Evolutionary conservation across 257 asterid species (phyloP), one percentile per base, ranked within the genome.

Genomic region (Eucommia ulmoides): DNA sequence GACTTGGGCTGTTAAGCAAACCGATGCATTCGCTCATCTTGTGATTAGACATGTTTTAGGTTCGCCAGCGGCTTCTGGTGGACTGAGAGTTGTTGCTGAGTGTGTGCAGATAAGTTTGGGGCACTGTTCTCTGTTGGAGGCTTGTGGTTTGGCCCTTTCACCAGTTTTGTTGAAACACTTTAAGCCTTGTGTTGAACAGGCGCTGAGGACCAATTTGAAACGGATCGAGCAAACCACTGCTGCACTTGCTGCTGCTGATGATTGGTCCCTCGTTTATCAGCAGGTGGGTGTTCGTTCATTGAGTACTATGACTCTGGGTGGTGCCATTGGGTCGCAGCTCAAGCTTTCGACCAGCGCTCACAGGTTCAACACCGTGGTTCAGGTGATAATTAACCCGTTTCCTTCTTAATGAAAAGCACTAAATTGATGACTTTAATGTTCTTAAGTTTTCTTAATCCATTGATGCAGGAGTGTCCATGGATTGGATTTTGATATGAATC

Each of bases 161-260:
- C 93, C 96, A 2, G 76, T 88, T 1, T 79, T 85, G n/a, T 26
- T 81, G 67, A 80, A 63, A 23, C 65, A 65, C 49, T 80, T 89
- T 41, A 73, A 70, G 76, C 94, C 97, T 23, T 80, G 56, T 54
- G 65, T 82, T 70, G 96, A 84, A 45, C 83, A 76, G 58, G 97
- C 96, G 1, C 62, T 89, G 59, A 29, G 12, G 5, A 74, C 97
- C 9, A 80, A 72, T 45, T 56, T 85, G 25, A 89, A 85, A 45
- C 69, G 84, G 55, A 80, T 80, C 16, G 97, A 89, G 61, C 72
- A 80, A 19, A 50, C 78, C 60, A 82, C 91, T 6, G 83, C 91
- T 24, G 97, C 97, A 0, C 65, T 78, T 62, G 96, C 94, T 54
- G 93, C 91, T 24, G 74, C 83, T 42, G 96, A 85, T 60, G 94